Evolutionary conservation across 2,329 filamentous ascomycete species (phyloP), one percentile per base, ranked within the genome.

Genomic region (Pleoardoris graminearum): DNA sequence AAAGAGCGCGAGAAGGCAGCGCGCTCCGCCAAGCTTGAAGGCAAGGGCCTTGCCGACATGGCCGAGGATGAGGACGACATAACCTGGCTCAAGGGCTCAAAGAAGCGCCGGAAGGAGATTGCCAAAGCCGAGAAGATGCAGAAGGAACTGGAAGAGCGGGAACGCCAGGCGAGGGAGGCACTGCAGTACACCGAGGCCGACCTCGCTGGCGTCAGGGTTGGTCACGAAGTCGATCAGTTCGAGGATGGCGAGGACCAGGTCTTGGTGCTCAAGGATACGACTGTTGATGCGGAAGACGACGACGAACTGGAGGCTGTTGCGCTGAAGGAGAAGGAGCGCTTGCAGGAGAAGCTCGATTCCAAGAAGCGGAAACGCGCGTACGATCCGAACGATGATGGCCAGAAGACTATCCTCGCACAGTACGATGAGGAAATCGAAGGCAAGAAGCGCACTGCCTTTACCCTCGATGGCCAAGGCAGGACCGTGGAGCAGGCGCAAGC

Each of bases 381-480:
- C 72, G 90, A 99, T 64, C 92, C 93, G 0, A 87, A 90, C 55
- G 85, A 87, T 29, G 87, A 80, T 39, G 87, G 83, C 11, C 79
- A 86, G 52, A 81, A 81, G 16, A 82, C 82, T 5, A 85, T 99
- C 21, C 77, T 99, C 36, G 85, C 89, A 12, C 93, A 99, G 63
- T 99, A 99, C 68, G 94, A 97, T 64, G 94, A 97, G 59, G 93
- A 96, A 67, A 95, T 97, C 48, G 84, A 88, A 30, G 91, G 91
- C 50, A 96, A 96, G 75, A 94, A 95, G 76, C 79, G 82, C 50
- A 96, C 95, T 70, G 83, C 83, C 21, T 99, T 99, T 65, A 96
- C 90, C 0, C 79, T 99, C 14, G 90, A 96, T 71, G 86, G 86
- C 2, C 82, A 86, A 55, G 92, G 91, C 2, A 86, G 84, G 29